Evolutionary conservation across 805 yeast species (phyloP), one percentile per base, ranked within the genome.

Genomic region (Metschnikowia chrysomelidarum): DNA sequence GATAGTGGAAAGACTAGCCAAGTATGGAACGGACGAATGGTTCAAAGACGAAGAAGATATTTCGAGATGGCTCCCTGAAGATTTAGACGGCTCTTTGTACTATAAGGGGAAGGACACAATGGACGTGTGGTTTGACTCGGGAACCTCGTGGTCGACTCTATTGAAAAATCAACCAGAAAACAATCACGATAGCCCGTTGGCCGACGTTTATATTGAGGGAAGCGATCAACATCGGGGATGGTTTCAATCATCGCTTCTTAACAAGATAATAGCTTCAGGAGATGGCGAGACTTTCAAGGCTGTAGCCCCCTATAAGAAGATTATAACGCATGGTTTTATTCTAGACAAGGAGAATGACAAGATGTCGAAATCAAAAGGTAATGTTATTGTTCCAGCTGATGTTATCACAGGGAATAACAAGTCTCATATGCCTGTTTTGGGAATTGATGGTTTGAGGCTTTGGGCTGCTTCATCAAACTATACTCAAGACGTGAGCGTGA

Each of bases 71-170:
- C 57, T 93, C 11, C 96, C 96, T 0, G 67, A 64, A 2, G 48
- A 59, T 2, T 64, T 66, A 36, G 58, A 66, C 19, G 81, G 78
- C 0, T 36, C 49, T 2, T 49, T 64, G 2, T 83, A 70, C 44
- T 51, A 53, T 16, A 82, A 86, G 50, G 91, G 96, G 1, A 74
- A 69, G 27, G 98, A 93, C 49, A 93, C 98, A 0, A 84, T 93
- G 88, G 99, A 93, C 61, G 98, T 93, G 13, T 93, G 99, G 99
- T 91, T 93, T 63, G 99, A 93, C 59, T 84, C 95, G 24, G 99
- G 99, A 0, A 77, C 95, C 0, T 81, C 93, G 21, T 93, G 98
- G 98, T 73, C 78, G 8, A 71, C 76, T 28, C 64, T 83, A 14
- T 64, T 62, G 26, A 54, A 59, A 2, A 67, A 27, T 9, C 2